A percentile compares a stretch with the other conserved stretches of the same genome.
Evolutionary conservation across 257 asterid species (phyloP).

Genomic region (Scutellaria barbata): DNA sequence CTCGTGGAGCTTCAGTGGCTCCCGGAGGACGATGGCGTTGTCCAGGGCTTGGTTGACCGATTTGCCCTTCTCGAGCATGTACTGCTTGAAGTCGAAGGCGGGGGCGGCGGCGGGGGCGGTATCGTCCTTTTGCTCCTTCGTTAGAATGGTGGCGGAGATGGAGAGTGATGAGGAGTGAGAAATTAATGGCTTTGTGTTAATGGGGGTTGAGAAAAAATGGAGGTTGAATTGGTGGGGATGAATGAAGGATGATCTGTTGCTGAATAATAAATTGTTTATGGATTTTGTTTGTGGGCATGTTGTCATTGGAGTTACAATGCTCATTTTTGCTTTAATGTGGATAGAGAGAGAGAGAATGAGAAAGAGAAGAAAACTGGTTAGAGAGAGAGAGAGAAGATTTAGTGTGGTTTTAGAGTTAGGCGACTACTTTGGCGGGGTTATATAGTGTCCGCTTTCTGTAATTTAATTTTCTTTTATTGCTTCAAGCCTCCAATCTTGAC

Average conservation of each 20-base stretch:
- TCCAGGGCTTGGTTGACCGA: background rate
- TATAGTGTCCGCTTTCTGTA: background rate
- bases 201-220: background rate
- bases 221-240: background rate
- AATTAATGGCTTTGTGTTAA: background rate
- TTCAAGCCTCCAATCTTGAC: no score
- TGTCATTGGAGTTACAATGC: background rate
- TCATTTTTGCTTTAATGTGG: background rate
- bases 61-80: background rate
- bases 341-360: background rate
- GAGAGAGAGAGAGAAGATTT: background rate
- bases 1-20: background rate
- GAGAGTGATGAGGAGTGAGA: background rate
- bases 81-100: conserved; percentile 1
- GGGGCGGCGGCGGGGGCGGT: background rate
- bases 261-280: background rate
- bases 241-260: background rate
- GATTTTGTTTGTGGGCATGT: background rate
- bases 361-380: background rate
- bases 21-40: background rate
- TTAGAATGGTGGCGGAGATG: background rate
- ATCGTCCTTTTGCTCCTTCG: background rate
- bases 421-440: no score
- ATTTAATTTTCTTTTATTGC: no score
- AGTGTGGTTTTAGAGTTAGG: background rate